Conservation (phyloP, 202 grass and related monocot genomes). For the Digitaria exilis region DNA sequence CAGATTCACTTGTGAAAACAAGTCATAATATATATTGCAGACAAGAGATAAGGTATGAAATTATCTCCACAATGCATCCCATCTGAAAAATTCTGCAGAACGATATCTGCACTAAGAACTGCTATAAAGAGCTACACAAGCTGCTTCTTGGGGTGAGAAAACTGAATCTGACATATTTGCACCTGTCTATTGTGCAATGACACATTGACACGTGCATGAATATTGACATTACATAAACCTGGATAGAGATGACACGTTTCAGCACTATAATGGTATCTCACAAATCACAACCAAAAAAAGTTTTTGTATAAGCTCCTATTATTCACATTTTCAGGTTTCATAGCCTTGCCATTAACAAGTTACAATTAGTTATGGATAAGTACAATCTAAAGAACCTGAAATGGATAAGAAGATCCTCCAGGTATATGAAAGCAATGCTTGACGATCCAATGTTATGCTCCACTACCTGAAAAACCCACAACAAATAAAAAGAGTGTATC, state of each 20-base stretch:
- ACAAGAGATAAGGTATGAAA: not conserved
- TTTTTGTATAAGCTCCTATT: not conserved
- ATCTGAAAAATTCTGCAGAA: not conserved
- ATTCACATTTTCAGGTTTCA: not conserved
- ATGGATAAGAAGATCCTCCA: conserved; percentile 80
- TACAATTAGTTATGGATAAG: not conserved
- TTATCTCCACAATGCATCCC: not conserved
- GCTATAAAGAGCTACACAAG: conserved; percentile 10
- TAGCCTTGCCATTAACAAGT: not conserved
- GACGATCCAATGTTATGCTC: conserved; percentile 79
- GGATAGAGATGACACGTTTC: not conserved
- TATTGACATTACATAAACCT: not conserved
- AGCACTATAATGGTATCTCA: not conserved
- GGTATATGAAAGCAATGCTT: conserved; percentile 58
- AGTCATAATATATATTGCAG: not conserved
- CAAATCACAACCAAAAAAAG: not conserved
- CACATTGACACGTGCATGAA: conserved; percentile 2
- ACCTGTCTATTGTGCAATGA: not conserved
- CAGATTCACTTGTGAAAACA: not conserved
- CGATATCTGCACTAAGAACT: not conserved
- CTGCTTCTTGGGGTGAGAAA: not conserved
- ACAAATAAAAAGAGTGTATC: not conserved
- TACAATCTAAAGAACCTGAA: conserved; percentile 55
- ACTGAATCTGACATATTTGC: conserved; percentile 17
- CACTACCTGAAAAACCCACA: conserved; percentile 53